Conservation (phyloP, 805 yeast genomes). For the Suhomyces vadensis region DNA sequence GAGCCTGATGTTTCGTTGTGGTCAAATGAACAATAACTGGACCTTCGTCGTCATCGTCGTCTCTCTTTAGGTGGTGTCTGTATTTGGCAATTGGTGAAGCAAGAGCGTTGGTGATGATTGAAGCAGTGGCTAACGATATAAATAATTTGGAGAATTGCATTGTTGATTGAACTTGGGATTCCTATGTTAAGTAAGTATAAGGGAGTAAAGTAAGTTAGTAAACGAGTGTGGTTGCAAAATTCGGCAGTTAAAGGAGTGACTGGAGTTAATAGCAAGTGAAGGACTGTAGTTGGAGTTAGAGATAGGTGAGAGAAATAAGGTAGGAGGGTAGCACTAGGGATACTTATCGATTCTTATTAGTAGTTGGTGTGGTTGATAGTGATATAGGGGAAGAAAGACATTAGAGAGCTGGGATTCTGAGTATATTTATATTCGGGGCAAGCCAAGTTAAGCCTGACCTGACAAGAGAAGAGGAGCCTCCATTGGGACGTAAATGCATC, state of each 20-base stretch:
- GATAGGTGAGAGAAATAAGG: constrained; percentile 7
- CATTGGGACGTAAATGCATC: too few relatives aligned
- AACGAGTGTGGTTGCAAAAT: constrained; percentile 7
- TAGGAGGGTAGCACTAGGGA: constrained; percentile 13
- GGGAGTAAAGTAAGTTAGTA: constrained; percentile 7
- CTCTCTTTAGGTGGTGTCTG: constrained; percentile 9
- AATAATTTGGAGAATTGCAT: constrained; percentile 31
- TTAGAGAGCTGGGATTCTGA: neutral
- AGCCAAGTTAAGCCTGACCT: neutral
- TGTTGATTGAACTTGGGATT: constrained; percentile 6
- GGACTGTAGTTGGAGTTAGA: constrained; percentile 17
- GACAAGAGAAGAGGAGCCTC: neutral
- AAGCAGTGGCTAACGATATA: constrained; percentile 19
- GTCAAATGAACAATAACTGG: constrained; percentile 34
- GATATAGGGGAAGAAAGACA: neutral
- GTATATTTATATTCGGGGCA: neutral
- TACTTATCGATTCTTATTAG: constrained; percentile 8
- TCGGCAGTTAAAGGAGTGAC: constrained; percentile 18
- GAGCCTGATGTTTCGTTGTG: constrained; percentile 35
- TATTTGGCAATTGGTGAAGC: constrained; percentile 19
- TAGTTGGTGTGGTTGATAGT: constrained; percentile 4
- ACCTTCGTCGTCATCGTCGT: constrained; percentile 23
- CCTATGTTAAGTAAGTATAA: constrained; percentile 6
- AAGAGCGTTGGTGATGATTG: constrained; percentile 20
- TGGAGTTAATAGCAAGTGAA: constrained; percentile 20